Base-by-base conservation (phyloP, 305 asterid species). In the Solanum hybrid region DNA sequence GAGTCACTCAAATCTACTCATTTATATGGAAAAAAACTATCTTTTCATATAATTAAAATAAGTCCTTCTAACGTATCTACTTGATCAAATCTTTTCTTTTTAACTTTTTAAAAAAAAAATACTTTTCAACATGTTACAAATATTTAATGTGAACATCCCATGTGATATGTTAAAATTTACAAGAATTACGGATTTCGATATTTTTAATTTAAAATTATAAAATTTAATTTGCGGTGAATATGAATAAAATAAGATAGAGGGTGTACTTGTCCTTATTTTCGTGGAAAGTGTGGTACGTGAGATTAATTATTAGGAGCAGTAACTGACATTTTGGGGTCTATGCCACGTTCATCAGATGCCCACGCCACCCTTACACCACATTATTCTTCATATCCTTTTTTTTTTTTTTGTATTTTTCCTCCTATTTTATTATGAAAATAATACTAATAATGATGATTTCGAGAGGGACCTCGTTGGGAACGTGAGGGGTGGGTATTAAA, bases 311-410 rank as follows among this genome's bases (percentile, higher is more conserved):
- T 90, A 86, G 91, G 83, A 51, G 90, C 91, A 37, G 89, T 90
- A 89, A 92, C 92, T 90, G 94, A 91, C 91, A 89, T 69, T 24
- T 31, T 86, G 91, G 92, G 92, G 89, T 51, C 91, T 74, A 86
- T 67, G 89, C 92, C 94, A 93, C 93, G 91, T 92, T 74, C 91
- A 87, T 93, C 9, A 90, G 93, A 84, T 84, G 90, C 94, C 93
- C 87, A 91, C 90, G 64, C 79, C 94, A 90, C 91, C 90, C 90
- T 78, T 4, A 37, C 64, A 80, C 71, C 2, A 18, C 87, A 84
- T 84, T 84, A 84, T 84, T 84, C 11, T 51, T 46, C 29, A 29
- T 84, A 18, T 84, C 22, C 37, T 5, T 10, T 42, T 46, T 2
- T 26, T 83, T 16, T 28, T 42, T 81, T 82, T 82, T 82, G 74